These are phyloP conservation scores for Yarrowia sp. DNA, from an alignment of 805 yeast species.

Conservation along the genomic window DNA sequence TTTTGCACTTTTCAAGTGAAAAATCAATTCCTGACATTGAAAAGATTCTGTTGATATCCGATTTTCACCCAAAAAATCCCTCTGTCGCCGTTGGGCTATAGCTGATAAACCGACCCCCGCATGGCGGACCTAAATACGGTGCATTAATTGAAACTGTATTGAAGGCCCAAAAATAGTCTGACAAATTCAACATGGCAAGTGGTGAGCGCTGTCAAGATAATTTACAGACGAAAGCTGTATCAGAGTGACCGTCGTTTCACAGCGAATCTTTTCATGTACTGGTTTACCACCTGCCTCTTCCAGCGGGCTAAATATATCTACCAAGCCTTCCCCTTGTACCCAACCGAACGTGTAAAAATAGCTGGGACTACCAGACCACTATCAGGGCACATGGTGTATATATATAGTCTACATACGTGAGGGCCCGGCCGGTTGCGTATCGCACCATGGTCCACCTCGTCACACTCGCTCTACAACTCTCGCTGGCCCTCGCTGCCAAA, in stretches of 20 bases:
- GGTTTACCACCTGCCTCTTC: no score
- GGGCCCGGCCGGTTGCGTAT: not conserved
- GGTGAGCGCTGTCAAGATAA: not conserved
- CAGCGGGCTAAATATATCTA: not conserved
- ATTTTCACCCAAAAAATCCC: not conserved
- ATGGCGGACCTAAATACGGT: not conserved
- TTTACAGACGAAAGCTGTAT: not conserved
- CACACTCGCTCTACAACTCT: not conserved
- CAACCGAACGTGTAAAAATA: slow-evolving; percentile 11
- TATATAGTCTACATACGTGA: not conserved
- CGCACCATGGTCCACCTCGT: not conserved
- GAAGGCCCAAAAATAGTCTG: slow-evolving; percentile 7
- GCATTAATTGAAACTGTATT: slow-evolving; percentile 30
- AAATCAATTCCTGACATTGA: no score
- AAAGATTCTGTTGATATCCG: no score
- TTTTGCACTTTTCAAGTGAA: no score
- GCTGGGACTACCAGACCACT: slow-evolving; percentile 2
- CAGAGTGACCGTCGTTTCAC: not conserved
- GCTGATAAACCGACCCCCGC: slow-evolving; percentile 8
- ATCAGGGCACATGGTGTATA: not conserved
- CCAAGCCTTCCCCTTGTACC: slow-evolving; percentile 1
- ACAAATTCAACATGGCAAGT: not conserved
- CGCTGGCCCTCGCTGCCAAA: slow-evolving; percentile 10
- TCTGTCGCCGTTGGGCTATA: not conserved
- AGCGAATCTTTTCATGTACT: not conserved